A percentile compares a stretch with the other conserved stretches of the same genome.
Conservation (phyloP, 1,284 basidiomycete genomes). For the Naganishia albida region DNA sequence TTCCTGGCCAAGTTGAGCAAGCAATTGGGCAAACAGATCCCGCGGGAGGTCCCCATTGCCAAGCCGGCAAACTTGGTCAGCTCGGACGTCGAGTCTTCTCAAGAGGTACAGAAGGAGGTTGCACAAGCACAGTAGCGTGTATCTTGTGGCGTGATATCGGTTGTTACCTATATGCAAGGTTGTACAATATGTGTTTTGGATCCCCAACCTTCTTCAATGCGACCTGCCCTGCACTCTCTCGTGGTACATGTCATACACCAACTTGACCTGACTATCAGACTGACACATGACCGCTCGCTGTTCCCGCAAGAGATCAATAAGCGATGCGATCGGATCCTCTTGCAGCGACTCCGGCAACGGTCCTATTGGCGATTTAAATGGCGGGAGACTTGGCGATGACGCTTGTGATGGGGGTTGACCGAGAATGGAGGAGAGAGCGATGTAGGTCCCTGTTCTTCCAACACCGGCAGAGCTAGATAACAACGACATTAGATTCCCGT, state of each 20-base stretch:
- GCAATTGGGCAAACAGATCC: constrained; percentile 25
- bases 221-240: not conserved
- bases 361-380: constrained; percentile 19
- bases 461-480: constrained; percentile 31
- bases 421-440: constrained; percentile 32
- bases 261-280: constrained; percentile 29
- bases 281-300: constrained; percentile 33
- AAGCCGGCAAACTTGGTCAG: constrained; percentile 14
- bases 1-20: constrained; percentile 16
- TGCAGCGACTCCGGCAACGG: constrained; percentile 15
- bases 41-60: not conserved
- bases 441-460: constrained; percentile 34
- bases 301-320: constrained; percentile 32
- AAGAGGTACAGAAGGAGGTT: not conserved
- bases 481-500: not conserved
- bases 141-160: not conserved
- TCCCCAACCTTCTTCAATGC: not conserved
- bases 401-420: not conserved
- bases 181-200: not conserved
- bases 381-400: not conserved
- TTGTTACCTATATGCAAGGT: not conserved
- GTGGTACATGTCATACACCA: constrained; percentile 30
- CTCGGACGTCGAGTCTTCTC: constrained; percentile 15
- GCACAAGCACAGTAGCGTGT: not conserved
- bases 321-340: constrained; percentile 23